Evolutionary conservation across 225 moss, liverwort and hornwort species (phyloP).

Genomic region (Physcomitrium patens): DNA sequence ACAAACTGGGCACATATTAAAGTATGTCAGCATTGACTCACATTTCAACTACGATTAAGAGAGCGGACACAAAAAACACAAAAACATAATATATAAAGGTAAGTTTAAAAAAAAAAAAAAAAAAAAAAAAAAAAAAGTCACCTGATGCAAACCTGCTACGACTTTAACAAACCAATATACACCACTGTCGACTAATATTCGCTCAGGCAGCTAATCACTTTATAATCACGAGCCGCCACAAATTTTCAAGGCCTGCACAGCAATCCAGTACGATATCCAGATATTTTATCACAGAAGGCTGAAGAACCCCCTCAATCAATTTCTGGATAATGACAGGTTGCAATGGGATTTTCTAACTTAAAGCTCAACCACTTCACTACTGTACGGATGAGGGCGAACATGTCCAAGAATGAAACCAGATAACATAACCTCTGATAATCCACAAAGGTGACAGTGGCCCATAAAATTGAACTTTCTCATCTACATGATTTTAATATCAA

Average conservation of each 20-base stretch:
- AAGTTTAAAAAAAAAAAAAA: too few relatives aligned
- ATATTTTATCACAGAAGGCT: neutral
- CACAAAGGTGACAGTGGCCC: neutral
- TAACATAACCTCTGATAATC: neutral
- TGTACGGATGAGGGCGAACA: neutral
- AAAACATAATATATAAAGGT: too few relatives aligned
- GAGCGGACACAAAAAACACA: too few relatives aligned
- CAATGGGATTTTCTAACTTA: neutral
- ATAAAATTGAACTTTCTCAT: neutral
- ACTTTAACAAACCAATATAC: conserved; percentile 26
- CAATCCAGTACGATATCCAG: neutral
- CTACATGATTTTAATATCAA: conserved; percentile 24
- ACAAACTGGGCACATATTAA: too few relatives aligned
- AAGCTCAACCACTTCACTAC: neutral
- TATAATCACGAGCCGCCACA: neutral
- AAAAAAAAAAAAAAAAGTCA: too few relatives aligned
- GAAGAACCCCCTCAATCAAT: neutral
- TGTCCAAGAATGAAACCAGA: conserved; percentile 14
- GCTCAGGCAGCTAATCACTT: conserved; percentile 4
- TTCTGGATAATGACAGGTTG: neutral
- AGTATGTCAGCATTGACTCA: too few relatives aligned
- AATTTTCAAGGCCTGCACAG: neutral
- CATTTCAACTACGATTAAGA: too few relatives aligned
- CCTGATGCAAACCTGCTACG: neutral
- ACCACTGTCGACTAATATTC: conserved; percentile 7